These are phyloP conservation scores for Patellifolia procumbens DNA, from an alignment of 179 eudicot species.

Conservation along the genomic window DNA sequence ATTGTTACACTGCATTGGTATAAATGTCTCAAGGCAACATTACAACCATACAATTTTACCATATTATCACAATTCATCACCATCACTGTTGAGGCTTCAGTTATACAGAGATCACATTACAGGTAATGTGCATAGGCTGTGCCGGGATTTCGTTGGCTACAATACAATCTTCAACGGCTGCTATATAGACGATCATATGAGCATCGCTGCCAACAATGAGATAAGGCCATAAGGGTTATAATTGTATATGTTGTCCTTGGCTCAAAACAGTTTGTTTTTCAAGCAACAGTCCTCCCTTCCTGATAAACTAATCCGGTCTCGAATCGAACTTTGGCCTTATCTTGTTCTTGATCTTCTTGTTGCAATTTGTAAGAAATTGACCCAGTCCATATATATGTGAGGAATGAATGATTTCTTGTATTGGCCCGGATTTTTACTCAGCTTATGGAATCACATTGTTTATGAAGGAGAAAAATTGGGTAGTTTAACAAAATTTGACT, in stretches of 20 bases:
- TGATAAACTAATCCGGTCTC: constrained; percentile 15
- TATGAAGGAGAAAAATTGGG: no score
- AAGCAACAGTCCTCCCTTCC: constrained; percentile 26
- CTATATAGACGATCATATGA: background rate
- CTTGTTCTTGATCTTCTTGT: no score
- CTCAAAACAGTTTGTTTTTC: constrained; percentile 18
- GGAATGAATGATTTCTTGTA: background rate
- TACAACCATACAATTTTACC: constrained; percentile 25
- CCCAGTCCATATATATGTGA: background rate
- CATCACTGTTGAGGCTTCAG: constrained; percentile 8
- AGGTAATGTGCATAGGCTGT: background rate
- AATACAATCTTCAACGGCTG: background rate
- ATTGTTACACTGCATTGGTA: constrained; percentile 22
- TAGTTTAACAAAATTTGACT: no score
- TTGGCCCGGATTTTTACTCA: no score
- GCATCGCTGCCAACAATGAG: background rate
- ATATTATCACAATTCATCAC: constrained; percentile 21
- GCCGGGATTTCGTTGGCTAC: constrained; percentile 12
- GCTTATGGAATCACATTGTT: background rate
- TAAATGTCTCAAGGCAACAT: constrained; percentile 27
- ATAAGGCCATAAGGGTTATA: constrained; percentile 18
- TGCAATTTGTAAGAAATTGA: constrained; percentile 12
- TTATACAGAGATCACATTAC: constrained; percentile 1
- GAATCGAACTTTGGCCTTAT: constrained; percentile 11
- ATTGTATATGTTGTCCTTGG: constrained; percentile 15